Evolutionary conservation across 2,329 filamentous ascomycete genomes (phyloP), one percentile per base, ranked within the genome.

Genomic region (Hymenoscyphus fructigenus): DNA sequence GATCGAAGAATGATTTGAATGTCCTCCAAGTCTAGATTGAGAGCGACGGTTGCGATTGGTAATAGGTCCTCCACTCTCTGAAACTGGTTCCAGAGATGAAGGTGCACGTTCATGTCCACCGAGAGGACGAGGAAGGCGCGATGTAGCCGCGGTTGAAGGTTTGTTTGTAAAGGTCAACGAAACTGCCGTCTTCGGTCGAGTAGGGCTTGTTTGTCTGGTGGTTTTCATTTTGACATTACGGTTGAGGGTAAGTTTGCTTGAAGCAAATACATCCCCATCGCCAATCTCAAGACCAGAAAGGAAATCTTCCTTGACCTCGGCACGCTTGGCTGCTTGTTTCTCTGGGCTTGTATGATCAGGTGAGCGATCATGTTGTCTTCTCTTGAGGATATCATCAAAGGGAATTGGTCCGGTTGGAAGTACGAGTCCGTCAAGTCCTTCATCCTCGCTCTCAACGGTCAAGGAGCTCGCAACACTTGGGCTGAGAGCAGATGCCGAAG

Each of bases 111-210:
- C 90, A 76, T 91, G 88, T 66, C 83, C 83, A 41, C 78, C 78
- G 63, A 89, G 83, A 41, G 93, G 90, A 60, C 93, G 87, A 44
- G 94, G 93, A 66, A 97, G 90, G 64, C 93, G 89, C 38, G 93
- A 95, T 34, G 75, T 63, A 23, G 76, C 79, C 12, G 80, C 75
- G 65, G 79, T 75, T 28, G 81, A 74, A n/a, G 85, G 80, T 73
- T 93, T 93, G 78, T 91, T 95, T 58, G 92, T 96, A 75, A 98
- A 98, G 6, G 93, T 97, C 67, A 98, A 82, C 14, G 93, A 94
- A 32, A 95, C 90, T 12, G 92, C 88, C 20, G 91, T 87, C 75
- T 89, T 89, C 23, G 86, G 86, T 67, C 91, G 85, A 26, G 85
- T 84, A 57, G 92, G 90, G 69, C 92, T 93, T 15, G 84, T 80